Percentiles rank a stretch among this genome's conserved stretches.
These are phyloP conservation scores for rapeseed (Brassica napus) DNA, from an alignment of 345 rosid species.

Conservation along the genomic window DNA sequence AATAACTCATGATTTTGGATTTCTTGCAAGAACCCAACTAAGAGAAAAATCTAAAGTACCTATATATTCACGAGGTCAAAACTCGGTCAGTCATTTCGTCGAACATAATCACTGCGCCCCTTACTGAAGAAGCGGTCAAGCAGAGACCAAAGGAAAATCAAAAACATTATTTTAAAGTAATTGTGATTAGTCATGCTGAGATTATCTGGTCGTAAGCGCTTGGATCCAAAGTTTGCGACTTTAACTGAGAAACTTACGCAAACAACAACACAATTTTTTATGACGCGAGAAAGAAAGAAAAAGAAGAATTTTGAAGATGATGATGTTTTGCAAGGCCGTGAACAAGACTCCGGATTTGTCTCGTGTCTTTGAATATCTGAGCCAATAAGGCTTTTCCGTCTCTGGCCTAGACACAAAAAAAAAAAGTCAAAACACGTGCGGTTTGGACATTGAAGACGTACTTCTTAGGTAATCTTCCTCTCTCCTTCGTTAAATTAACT, in stretches of 20 bases:
- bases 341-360: no score
- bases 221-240: conserved; percentile 13
- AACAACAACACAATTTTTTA: background rate
- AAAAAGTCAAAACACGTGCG: background rate
- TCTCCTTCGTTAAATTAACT: background rate
- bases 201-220: conserved; percentile 17
- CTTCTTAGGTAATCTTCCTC: background rate
- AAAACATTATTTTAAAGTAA: background rate
- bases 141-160: background rate
- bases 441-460: background rate
- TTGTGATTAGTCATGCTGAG: conserved; percentile 10
- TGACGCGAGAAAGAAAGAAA: background rate
- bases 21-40: background rate
- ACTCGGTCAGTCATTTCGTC: conserved; percentile 30
- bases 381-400: no score
- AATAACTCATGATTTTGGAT: background rate
- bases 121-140: conserved; percentile 1
- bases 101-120: conserved; percentile 19
- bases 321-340: no score
- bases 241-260: background rate
- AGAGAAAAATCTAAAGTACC: background rate
- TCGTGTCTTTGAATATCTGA: no score
- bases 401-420: no score
- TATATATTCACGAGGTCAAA: background rate
- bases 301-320: no score